Base-by-base conservation (phyloP, 2,329 filamentous ascomycete genomes). In the Colletotrichum tropicale region DNA sequence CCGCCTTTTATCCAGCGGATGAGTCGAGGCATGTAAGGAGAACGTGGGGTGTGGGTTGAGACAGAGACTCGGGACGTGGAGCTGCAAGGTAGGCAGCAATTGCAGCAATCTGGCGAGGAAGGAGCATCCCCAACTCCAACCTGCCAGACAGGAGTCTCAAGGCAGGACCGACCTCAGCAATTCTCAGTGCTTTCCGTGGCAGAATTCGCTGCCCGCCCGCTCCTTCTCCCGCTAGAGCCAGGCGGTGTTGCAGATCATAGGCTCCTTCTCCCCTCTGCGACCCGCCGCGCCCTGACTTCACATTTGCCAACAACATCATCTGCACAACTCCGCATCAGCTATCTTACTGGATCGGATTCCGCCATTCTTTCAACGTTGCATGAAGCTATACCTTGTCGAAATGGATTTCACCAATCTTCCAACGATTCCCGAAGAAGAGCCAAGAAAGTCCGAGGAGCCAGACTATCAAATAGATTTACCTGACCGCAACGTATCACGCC, bases 11-110 rank as follows among this genome's bases (percentile, higher is more conserved):
- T 21, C 43, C 43, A 52, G 43, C 10, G n/a, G n/a, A 52, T 7
- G 0, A 13, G 43, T 8, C 0, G n/a, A 52, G 12, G 8, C n/a
- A 10, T 52, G 12, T 6, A 21, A 5, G 1, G 10, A 13, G 43
- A 52, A 3, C 4, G 43, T 6, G 43, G 43, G 10, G n/a, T 21
- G 1, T 21, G 43, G n/a, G n/a, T 21, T 21, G 10, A 21, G 43
- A 52, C n/a, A 24, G 38, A n/a, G 43, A 7, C 10, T 48, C 6
- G 10, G 43, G 4, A 24, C 24, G 24, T 24, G 24, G 43, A 52
- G 6, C 7, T 52, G 12, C 43, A 13, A 21, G 18, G 43, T 24
- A 52, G 43, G 43, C 38, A 43, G 38, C 43, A 21, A 52, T 13
- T n/a, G 3, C 6, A 52, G n/a, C 43, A 52, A 8, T 21, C n/a